Evolutionary conservation across 2,329 filamentous ascomycete species (phyloP).

Genomic region (Ceratocystis variospora): DNA sequence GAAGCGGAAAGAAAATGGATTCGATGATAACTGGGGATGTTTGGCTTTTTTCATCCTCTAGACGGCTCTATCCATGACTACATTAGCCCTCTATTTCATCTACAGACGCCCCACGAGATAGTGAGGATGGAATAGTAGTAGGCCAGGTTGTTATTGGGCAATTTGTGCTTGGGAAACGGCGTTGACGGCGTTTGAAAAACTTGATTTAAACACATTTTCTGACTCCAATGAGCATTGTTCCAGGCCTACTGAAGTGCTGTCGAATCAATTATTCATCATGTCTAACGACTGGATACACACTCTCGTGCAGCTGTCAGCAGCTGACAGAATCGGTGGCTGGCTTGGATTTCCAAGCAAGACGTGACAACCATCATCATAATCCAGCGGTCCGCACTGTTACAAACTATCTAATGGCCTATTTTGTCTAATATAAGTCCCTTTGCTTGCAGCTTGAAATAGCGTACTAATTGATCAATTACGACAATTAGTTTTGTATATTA

Average conservation of each 20-base stretch:
- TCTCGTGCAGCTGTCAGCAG: not conserved
- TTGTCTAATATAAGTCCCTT: not conserved
- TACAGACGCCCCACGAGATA: not conserved
- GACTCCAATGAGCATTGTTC: conserved; percentile 8
- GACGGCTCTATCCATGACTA: not conserved
- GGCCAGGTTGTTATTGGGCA: not conserved
- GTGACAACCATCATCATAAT: not conserved
- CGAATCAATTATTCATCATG: not conserved
- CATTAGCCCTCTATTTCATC: not conserved
- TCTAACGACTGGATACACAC: not conserved
- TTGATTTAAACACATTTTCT: conserved; percentile 2
- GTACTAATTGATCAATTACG: not conserved
- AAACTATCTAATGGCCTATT: not conserved
- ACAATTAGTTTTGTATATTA: not conserved
- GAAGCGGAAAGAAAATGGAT: not conserved
- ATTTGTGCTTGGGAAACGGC: conserved; percentile 11
- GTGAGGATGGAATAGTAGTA: not conserved
- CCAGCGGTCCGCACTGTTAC: not conserved
- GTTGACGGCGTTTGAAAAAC: conserved; percentile 15
- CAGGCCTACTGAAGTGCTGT: not conserved
- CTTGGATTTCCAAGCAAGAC: not conserved
- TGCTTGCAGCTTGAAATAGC: not conserved
- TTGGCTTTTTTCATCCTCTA: conserved; percentile 8
- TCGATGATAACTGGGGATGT: not conserved
- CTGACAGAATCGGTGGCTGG: not conserved